Evolutionary conservation across 75 land plant species (phyloP), one percentile per base, ranked within the genome.

Genomic region (Cryptomeria japonica): DNA sequence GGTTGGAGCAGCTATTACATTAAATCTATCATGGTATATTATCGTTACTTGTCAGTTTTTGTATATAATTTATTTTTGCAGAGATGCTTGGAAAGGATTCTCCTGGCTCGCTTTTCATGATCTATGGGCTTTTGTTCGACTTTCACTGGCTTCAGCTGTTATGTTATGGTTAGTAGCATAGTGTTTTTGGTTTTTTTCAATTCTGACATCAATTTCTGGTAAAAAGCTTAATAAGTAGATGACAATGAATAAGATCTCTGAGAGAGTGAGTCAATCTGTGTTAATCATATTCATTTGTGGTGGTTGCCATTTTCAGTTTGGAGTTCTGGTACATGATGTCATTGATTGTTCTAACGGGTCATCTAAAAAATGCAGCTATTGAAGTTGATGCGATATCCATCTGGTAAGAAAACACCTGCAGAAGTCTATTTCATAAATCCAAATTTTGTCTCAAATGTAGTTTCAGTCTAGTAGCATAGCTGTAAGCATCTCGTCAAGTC

Each of bases 321-420:
- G 99, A 96, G 53, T 51, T 51, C 14, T 51, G 53, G 53, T 51
- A 51, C 0, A 51, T 12, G 53, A 51, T 51, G 53, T 28, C 90
- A 15, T 77, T 97, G 15, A 86, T 96, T 36, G 88, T 97, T 47
- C 87, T 97, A 34, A 91, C 94, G 0, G 99, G 99, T 0, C 92
- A 88, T 36, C 84, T 97, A 64, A 90, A 91, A 64, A 93, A 96
- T 73, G 91, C 99, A 47, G 83, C 92, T 75, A 85, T 97, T 18
- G 93, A 94, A 72, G 95, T 95, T 13, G 95, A 94, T 85, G 93
- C 95, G 28, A 83, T 96, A 5, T 92, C 99, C 12, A 95, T 97
- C 18, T 95, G 53, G 53, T 51, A 13, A 51, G n/a, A 1, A 51
- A 51, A 15, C 15, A 51, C 53, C 53, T 51, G 0, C 53, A 96